A percentile compares a stretch with the other conserved stretches of the same genome.
Evolutionary conservation across 768 basidiomycete genomes (phyloP).

Genomic region (Lanmaoa pseudosensibilis): DNA sequence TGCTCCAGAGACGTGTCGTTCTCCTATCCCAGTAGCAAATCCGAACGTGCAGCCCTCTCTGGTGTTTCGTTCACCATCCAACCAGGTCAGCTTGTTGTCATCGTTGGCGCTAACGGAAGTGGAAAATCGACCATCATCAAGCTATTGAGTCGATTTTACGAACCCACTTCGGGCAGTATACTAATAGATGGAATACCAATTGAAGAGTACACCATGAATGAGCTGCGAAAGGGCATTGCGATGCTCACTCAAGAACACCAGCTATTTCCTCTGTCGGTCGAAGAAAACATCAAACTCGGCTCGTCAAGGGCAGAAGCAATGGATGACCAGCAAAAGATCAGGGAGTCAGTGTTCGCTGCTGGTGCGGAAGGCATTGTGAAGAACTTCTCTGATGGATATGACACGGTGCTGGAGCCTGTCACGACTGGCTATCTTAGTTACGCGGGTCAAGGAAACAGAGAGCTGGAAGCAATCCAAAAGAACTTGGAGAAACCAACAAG

Average conservation of each 20-base stretch:
- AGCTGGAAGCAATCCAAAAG: conserved; percentile 16
- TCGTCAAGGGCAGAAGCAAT: conserved; percentile 11
- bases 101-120: conserved; percentile 37
- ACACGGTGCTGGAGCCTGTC: conserved; percentile 41
- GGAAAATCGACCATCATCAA: conserved; percentile 42
- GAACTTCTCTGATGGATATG: conserved; percentile 37
- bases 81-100: conserved; percentile 34
- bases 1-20: conserved; percentile 50
- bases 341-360: conserved; percentile 32
- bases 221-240: conserved; percentile 40
- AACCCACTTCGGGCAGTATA: conserved; percentile 38
- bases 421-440: conserved; percentile 30
- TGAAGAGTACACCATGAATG: conserved; percentile 29
- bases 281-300: conserved; percentile 44
- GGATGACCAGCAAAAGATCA: conserved; percentile 15
- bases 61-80: conserved; percentile 32
- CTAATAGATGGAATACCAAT: conserved; percentile 39
- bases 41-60: conserved; percentile 23
- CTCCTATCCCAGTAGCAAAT: conserved; percentile 45
- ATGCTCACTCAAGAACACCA: conserved; percentile 43
- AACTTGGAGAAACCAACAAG: conserved; percentile 19
- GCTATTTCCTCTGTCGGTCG: conserved; percentile 38
- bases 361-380: conserved; percentile 43
- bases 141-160: conserved; percentile 37
- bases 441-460: conserved; percentile 11